Percentiles rank a stretch among this genome's conserved stretches.
These are phyloP conservation scores for Fistulina hepatica DNA, from an alignment of 1,284 basidiomycete genomes.

Conservation along the genomic window DNA sequence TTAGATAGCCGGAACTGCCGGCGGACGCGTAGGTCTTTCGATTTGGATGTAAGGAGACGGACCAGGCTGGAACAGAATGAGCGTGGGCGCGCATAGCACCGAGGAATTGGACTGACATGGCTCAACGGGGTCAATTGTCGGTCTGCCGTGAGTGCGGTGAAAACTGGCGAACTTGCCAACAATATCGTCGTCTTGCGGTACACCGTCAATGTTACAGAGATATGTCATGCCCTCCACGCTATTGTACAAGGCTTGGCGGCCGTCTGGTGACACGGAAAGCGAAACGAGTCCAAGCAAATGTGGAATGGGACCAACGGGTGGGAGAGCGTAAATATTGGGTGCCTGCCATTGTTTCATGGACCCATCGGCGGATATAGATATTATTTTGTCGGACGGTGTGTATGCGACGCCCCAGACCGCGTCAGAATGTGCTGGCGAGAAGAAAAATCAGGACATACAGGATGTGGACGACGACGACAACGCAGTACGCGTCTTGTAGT, in stretches of 20 bases:
- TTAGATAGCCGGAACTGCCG: constrained; percentile 63
- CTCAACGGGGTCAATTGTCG: too few species aligned
- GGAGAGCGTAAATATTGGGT: constrained; percentile 32
- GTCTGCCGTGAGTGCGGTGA: constrained; percentile 35
- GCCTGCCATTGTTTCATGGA: constrained; percentile 61
- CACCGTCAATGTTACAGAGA: constrained; percentile 51
- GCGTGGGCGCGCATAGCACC: constrained; percentile 14
- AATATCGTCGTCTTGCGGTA: constrained; percentile 45
- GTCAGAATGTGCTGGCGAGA: constrained; percentile 61
- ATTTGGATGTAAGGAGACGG: constrained; percentile 66
- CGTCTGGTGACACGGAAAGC: constrained; percentile 55
- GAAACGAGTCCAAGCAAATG: constrained; percentile 71
- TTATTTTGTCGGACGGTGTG: constrained; percentile 53
- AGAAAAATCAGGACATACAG: too few species aligned
- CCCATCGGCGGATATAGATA: constrained; percentile 70
- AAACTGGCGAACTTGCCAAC: constrained; percentile 65
- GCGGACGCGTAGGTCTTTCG: constrained; percentile 68
- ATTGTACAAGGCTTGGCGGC: constrained; percentile 58
- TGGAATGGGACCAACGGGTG: constrained; percentile 26
- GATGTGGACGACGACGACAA: too few species aligned
- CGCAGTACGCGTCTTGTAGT: too few species aligned
- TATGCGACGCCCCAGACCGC: constrained; percentile 74
- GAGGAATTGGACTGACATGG: constrained; percentile 41
- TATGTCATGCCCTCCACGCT: constrained; percentile 72
- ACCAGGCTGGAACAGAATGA: constrained; percentile 65